A percentile compares a stretch with the other conserved stretches of the same genome.
phyloP scores from a whole-genome alignment of 2,329 filamentous ascomycete genomes.

The Pseudopyricularia javanii region DNA sequence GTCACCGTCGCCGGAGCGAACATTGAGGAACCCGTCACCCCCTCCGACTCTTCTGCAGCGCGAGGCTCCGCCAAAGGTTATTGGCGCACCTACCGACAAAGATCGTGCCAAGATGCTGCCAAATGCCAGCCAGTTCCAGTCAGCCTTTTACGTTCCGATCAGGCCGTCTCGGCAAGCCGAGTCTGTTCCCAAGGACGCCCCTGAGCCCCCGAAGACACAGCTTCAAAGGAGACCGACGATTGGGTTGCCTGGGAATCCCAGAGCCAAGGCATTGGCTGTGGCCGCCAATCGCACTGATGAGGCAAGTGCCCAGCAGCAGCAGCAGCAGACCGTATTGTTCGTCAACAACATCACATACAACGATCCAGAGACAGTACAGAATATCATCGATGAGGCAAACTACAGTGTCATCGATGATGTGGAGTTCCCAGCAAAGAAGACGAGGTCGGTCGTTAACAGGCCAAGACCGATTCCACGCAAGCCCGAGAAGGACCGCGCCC shows the following conservation, averaged over 20 bases:
- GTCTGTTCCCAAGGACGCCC: slow-evolving; percentile 14
- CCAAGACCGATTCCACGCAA: slow-evolving; percentile 44
- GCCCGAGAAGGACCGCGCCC: slow-evolving; percentile 28
- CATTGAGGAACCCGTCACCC: neutral
- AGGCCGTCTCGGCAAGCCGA: slow-evolving; percentile 17
- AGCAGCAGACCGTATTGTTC: slow-evolving; percentile 38
- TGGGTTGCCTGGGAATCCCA: slow-evolving; percentile 36
- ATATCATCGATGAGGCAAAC: slow-evolving; percentile 32
- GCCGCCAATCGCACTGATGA: slow-evolving; percentile 7
- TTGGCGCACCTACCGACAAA: neutral
- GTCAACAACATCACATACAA: slow-evolving; percentile 44
- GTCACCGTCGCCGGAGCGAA: neutral
- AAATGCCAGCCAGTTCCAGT: slow-evolving; percentile 1
- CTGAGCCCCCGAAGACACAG: slow-evolving; percentile 22
- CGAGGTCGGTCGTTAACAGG: slow-evolving; percentile 35
- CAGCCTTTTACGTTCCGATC: slow-evolving; percentile 9
- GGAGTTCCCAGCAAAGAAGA: slow-evolving; percentile 5
- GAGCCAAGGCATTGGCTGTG: slow-evolving; percentile 12
- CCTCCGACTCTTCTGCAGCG: neutral
- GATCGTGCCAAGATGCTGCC: slow-evolving; percentile 1
- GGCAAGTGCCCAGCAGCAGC: slow-evolving; percentile 10
- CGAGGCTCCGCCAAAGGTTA: slow-evolving; percentile 1
- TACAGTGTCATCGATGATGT: slow-evolving; percentile 9
- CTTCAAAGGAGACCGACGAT: slow-evolving; percentile 30
- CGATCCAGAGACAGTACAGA: slow-evolving; percentile 33